Evolutionary conservation across 2,329 filamentous ascomycete genomes (phyloP).

Genomic region (Rhynchosporium agropyri): DNA sequence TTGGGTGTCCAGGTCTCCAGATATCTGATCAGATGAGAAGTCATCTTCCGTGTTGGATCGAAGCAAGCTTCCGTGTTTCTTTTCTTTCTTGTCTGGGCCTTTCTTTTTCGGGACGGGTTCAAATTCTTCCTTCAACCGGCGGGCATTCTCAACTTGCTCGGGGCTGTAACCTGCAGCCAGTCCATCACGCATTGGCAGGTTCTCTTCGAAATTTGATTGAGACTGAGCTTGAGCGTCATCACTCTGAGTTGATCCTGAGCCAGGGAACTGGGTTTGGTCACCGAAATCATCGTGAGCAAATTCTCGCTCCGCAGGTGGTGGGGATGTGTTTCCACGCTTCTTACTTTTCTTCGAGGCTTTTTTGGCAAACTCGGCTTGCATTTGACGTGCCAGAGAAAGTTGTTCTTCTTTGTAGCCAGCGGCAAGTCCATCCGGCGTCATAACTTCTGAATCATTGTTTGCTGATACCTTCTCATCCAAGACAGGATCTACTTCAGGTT

Average conservation of each 20-base stretch:
- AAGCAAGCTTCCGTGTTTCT: slow-evolving; percentile 31
- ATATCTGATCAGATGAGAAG: slow-evolving; percentile 23
- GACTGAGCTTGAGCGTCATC: slow-evolving; percentile 15
- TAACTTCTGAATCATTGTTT: slow-evolving; percentile 11
- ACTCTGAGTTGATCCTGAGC: slow-evolving; percentile 18
- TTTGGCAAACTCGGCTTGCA: slow-evolving; percentile 36
- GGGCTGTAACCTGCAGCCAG: slow-evolving; percentile 33
- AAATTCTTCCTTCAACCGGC: slow-evolving; percentile 39
- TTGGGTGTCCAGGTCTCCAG: slow-evolving; percentile 21
- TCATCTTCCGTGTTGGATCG: slow-evolving; percentile 28
- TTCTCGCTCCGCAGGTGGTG: slow-evolving; percentile 31
- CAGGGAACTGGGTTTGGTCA: slow-evolving; percentile 18
- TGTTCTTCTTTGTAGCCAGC: slow-evolving; percentile 38
- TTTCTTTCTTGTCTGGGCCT: slow-evolving; percentile 48
- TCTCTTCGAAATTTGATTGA: slow-evolving; percentile 16
- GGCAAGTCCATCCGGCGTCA: slow-evolving; percentile 29
- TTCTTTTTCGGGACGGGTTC: slow-evolving; percentile 43
- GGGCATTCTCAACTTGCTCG: slow-evolving; percentile 37
- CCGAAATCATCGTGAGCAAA: slow-evolving; percentile 30
- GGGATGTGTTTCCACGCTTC: slow-evolving; percentile 35
- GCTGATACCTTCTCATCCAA: slow-evolving; percentile 3
- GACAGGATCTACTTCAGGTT: slow-evolving; percentile 1
- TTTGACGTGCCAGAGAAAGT: slow-evolving; percentile 37
- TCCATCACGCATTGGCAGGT: slow-evolving; percentile 24
- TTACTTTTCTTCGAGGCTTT: slow-evolving; percentile 45